Evolutionary conservation across 1,284 basidiomycete genomes (phyloP).

Genomic region (Caloboletus inedulis): DNA sequence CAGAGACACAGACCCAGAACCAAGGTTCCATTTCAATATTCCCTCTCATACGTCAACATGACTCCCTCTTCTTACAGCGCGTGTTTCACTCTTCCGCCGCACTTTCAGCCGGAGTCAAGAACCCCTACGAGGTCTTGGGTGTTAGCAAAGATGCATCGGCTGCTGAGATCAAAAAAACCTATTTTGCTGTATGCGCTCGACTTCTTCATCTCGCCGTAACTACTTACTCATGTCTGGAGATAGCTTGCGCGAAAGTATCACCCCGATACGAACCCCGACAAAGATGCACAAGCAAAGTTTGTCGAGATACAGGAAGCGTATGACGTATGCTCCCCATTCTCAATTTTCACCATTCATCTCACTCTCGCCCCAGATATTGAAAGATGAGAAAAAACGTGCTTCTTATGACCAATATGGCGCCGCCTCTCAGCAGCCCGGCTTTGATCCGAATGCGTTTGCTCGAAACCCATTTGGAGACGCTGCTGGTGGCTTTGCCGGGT

Average conservation of each 20-base stretch:
- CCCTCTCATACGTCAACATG: constrained; percentile 12
- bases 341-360: constrained; percentile 15
- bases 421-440: constrained; percentile 91
- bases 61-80: constrained; percentile 47
- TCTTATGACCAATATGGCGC: constrained; percentile 95
- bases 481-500: constrained; percentile 61
- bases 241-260: constrained; percentile 98
- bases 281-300: constrained; percentile 88
- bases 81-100: constrained; percentile 69
- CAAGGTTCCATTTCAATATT: constrained; percentile 26
- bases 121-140: constrained; percentile 90
- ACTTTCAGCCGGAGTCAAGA: constrained; percentile 60
- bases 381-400: constrained; percentile 91
- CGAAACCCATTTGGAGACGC: constrained; percentile 46
- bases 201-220: constrained; percentile 4
- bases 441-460: constrained; percentile 82
- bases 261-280: constrained; percentile 96
- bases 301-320: constrained; percentile 97
- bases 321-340: constrained; percentile 63
- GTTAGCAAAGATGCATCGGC: constrained; percentile 81
- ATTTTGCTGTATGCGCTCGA: constrained; percentile 74
- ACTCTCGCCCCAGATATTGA: constrained; percentile 62
- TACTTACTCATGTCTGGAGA: constrained; percentile 12
- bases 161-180: constrained; percentile 95
- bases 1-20: constrained; percentile 13